phyloP scores from a whole-genome alignment of 805 yeast genomes.

The Blastobotrys muscicola region DNA sequence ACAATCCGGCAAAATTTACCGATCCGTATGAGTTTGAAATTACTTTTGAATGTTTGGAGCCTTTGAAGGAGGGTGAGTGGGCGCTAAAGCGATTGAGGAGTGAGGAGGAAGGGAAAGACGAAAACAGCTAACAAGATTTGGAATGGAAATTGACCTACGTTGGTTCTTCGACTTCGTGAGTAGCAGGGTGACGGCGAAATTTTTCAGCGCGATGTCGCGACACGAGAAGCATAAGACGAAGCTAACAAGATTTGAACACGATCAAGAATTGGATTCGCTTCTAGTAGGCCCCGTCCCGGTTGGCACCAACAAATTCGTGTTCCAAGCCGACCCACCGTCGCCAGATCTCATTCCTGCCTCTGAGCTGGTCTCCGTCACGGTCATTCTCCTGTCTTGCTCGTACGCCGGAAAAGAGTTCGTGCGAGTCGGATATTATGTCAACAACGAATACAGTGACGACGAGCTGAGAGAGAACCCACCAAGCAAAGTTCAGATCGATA shows the following conservation, averaged over 20 bases:
- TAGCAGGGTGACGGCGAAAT: too few relatives aligned
- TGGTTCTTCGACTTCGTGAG: conserved; percentile 78
- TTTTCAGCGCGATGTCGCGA: too few relatives aligned
- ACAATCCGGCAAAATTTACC: conserved; percentile 88
- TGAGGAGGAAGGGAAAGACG: background rate
- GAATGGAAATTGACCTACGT: conserved; percentile 98
- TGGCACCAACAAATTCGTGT: conserved; percentile 86
- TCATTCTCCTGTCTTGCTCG: conserved; percentile 83
- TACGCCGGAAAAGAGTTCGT: conserved; percentile 93
- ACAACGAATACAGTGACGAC: conserved; percentile 91
- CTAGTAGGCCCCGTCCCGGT: conserved; percentile 99
- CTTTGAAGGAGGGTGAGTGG: conserved; percentile 50
- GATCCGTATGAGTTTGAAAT: conserved; percentile 95
- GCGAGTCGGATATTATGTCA: conserved; percentile 94
- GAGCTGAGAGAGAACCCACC: conserved; percentile 93
- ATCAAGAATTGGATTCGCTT: conserved; percentile 91
- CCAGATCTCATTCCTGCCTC: conserved; percentile 94
- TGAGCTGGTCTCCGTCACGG: conserved; percentile 92
- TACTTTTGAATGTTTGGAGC: conserved; percentile 93
- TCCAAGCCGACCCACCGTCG: conserved; percentile 93
- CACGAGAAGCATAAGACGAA: too few relatives aligned
- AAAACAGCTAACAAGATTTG: conserved; percentile 43
- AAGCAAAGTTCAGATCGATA: conserved; percentile 83
- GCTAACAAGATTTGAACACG: conserved; percentile 76
- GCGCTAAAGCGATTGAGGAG: background rate